Evolutionary conservation across 2,329 filamentous ascomycete species (phyloP), one percentile per base, ranked within the genome.

Genomic region (Clonostachys rhizophaga): DNA sequence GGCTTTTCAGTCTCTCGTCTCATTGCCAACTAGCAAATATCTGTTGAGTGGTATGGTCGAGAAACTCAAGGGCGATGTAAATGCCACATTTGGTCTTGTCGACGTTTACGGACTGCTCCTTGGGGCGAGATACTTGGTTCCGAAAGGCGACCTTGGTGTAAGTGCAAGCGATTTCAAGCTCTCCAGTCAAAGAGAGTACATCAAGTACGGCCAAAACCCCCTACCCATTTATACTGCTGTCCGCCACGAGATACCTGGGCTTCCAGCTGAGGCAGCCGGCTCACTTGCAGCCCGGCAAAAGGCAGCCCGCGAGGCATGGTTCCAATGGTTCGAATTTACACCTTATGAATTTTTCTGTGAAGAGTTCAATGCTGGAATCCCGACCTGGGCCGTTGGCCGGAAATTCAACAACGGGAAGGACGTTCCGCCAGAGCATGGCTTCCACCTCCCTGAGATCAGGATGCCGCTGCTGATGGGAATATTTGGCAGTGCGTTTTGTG

Each of bases 401-500:
- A 84, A 79, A 49, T 99, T 96, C 64, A 72, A 87, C 34, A 75
- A 80, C 37, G 94, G 94, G 16, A 56, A 55, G 36, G 67, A 69
- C 42, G 58, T 68, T 2, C 60, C 66, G 9, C 74, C 81, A 0
- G 83, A 85, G 33, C 76, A 81, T 10, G 81, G 87, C 9, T 77
- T 78, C 20, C 83, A 89, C 40, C 73, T 95, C 5, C 94, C 94
- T 1, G 94, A 99, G 66, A 70, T 94, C 30, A 83, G 91, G 40
- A 76, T 95, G 49, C 89, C 92, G 0, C 74, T 94, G 8, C 75
- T 97, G 42, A 81, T 99, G 72, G 94, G 94, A 0, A 86, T 97
- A n/a, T 99, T 94, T 76, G 94, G 94, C 2, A 95, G 88, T 55
- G 94, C 94, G 4, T 97, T 99, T 61, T 97, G 94, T 57, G 94